Evolutionary conservation across 2,329 filamentous ascomycete species (phyloP).

Genomic region (Paramyrothecium roridum): DNA sequence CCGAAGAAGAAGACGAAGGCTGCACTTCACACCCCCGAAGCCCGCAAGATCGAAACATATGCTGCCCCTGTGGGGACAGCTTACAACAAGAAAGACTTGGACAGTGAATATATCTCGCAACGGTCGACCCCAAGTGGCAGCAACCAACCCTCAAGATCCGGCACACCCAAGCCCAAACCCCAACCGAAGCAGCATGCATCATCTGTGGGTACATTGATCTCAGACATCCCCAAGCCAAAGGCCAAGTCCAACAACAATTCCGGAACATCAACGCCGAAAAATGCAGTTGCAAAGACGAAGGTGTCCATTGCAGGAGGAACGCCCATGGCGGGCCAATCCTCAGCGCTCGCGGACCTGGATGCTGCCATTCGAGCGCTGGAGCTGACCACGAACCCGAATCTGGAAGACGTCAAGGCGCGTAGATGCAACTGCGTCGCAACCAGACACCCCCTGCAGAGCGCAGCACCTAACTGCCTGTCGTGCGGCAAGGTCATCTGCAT

Average conservation of each 20-base stretch:
- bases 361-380: constrained; percentile 87
- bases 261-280: constrained; percentile 53
- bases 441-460: constrained; percentile 82
- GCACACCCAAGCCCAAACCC: constrained; percentile 36
- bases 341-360: constrained; percentile 66
- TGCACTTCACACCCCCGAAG: constrained; percentile 59
- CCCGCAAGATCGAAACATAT: constrained; percentile 58
- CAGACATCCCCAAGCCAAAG: constrained; percentile 64
- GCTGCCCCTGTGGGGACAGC: constrained; percentile 63
- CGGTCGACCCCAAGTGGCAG: constrained; percentile 35
- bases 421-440: constrained; percentile 87
- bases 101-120: constrained; percentile 70
- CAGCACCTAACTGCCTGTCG: constrained; percentile 85
- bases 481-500: constrained; percentile 96
- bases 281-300: constrained; percentile 56
- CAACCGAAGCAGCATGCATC: constrained; percentile 50
- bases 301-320: constrained; percentile 72
- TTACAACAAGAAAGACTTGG: constrained; percentile 70
- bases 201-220: constrained; percentile 76
- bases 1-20: constrained; percentile 56
- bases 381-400: constrained; percentile 81
- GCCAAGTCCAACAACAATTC: constrained; percentile 50
- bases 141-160: constrained; percentile 30
- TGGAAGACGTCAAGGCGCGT: constrained; percentile 53
- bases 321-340: constrained; percentile 78